Percentiles rank a stretch among this genome's conserved stretches.
Conservation (phyloP, 176 grass and related monocot species). For the Triticum aestivum region DNA sequence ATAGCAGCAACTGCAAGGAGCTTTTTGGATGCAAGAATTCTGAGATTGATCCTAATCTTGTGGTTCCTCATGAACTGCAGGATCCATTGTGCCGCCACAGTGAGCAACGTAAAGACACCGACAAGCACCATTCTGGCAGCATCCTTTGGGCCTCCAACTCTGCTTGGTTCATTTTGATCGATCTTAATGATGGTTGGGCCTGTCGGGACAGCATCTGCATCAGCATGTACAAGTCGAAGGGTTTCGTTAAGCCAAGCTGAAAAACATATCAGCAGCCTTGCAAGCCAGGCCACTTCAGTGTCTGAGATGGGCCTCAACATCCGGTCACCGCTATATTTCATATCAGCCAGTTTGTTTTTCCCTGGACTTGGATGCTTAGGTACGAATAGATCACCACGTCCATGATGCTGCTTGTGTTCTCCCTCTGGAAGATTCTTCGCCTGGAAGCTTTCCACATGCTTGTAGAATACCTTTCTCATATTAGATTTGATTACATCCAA, state of each 20-base stretch:
- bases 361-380: constrained; percentile 57
- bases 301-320: constrained; percentile 70
- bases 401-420: constrained; percentile 29
- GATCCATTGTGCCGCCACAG: constrained; percentile 38
- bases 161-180: constrained; percentile 39
- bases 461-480: constrained; percentile 59
- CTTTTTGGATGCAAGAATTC: constrained; percentile 74
- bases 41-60: constrained; percentile 64
- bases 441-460: constrained; percentile 34
- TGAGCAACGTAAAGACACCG: constrained; percentile 40
- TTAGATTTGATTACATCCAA: constrained; percentile 59
- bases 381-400: constrained; percentile 47
- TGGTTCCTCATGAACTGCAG: constrained; percentile 64
- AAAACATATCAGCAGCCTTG: constrained; percentile 49
- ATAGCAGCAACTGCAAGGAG: constrained; percentile 31
- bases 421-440: constrained; percentile 23
- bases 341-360: constrained; percentile 30
- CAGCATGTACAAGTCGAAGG: constrained; percentile 42
- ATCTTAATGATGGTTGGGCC: constrained; percentile 48
- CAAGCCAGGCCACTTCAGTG: constrained; percentile 74
- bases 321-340: constrained; percentile 63
- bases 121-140: constrained; percentile 41
- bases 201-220: constrained; percentile 5
- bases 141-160: constrained; percentile 59
- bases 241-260: constrained; percentile 60